Base-by-base conservation (phyloP, 768 basidiomycete species). In the Kwoniella shandongensis region DNA sequence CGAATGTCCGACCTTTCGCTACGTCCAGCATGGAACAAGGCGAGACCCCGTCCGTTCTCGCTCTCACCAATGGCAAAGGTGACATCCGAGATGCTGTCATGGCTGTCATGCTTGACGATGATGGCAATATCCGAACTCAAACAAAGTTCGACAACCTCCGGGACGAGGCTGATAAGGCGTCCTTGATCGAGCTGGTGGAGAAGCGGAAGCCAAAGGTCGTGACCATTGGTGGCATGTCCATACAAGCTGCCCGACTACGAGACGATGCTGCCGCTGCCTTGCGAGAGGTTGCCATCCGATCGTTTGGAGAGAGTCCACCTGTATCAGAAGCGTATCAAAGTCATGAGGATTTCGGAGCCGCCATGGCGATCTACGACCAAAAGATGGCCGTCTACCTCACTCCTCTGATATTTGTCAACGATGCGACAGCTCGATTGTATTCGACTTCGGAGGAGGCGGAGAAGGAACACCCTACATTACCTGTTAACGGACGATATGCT, bases 51-150 rank as follows among this genome's bases (percentile, higher is more conserved):
- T 86, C 75, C 20, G 91, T 98, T 20, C 81, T 99, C 39, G 89
- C 93, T 2, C 76, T 94, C 54, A 94, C 93, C 6, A 92, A 91
- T 86, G 96, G 96, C 35, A 87, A 89, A 77, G 96, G 96, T 35
- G 92, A 96, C 66, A 89, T 91, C 36, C 85, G 88, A 69, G 94
- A 99, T 75, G 86, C 87, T 6, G 88, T 97, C 52, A 83, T 85
- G 20, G 79, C 91, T 38, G 87, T 93, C 55, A 89, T 86, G 79
- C 72, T 97, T 44, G 93, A 97, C 69, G 85, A 89, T 60, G 86
- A 85, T 44, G 94, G 96, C 17, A 87, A 89, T 45, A 80, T 93
- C 70, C 87, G 91, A n/a, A 90, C 96, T 66, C 87, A 91, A 61
- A 83, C 85, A 41, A 89, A 88, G 72, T 81, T 97, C 53, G 92